Conservation (phyloP, 495 filamentous ascomycete genomes). For the Thermochaetoides thermophila region DNA sequence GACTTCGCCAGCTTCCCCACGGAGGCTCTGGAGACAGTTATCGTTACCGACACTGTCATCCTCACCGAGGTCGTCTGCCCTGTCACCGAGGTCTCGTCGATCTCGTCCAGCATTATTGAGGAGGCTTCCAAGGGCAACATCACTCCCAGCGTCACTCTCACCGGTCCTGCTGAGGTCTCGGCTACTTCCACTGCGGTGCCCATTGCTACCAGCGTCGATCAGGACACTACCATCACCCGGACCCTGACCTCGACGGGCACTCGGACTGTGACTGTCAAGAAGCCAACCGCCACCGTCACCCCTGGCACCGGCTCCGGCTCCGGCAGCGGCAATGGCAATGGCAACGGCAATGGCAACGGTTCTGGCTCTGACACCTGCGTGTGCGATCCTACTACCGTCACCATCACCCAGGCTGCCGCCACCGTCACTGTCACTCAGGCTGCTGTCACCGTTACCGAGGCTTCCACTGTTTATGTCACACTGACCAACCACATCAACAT, state of each 20-base stretch:
- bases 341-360: conserved; percentile 14
- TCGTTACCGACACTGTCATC: neutral
- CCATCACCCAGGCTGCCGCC: conserved; percentile 19
- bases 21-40: neutral
- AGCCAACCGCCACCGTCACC: conserved; percentile 5
- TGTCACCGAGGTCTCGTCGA: neutral
- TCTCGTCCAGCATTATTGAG: neutral
- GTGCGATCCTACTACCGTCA: conserved; percentile 7
- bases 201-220: conserved; percentile 3
- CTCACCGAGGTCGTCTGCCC: neutral
- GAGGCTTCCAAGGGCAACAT: neutral
- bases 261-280: conserved; percentile 24
- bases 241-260: conserved; percentile 27
- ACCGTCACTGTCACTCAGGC: conserved; percentile 19
- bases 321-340: conserved; percentile 8
- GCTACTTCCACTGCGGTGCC: conserved; percentile 24
- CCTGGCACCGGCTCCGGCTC: conserved; percentile 9
- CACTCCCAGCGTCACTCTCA: conserved; percentile 19
- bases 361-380: conserved; percentile 1
- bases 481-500: conserved; percentile 2
- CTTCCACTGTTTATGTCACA: conserved; percentile 27
- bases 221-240: conserved; percentile 19
- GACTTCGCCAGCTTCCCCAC: neutral
- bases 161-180: conserved; percentile 17
- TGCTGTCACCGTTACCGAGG: conserved; percentile 23